Evolutionary conservation across 371 early-diverging fungal genomes (phyloP).

Genomic region (Paraphysoderma sedebokerense): DNA sequence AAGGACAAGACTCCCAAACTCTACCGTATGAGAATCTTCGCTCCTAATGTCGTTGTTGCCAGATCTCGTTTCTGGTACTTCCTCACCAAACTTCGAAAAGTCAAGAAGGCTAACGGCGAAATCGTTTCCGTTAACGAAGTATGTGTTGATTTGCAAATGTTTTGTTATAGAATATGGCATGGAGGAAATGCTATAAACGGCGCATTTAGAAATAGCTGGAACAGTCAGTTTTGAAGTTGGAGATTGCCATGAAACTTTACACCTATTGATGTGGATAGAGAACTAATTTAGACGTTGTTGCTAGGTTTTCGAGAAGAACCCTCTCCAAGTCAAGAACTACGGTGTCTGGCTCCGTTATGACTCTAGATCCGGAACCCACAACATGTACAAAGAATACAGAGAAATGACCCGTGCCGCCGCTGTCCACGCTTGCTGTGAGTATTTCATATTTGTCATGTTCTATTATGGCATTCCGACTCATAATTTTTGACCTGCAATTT

Average conservation of each 20-base stretch:
- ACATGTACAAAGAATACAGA: constrained; percentile 99
- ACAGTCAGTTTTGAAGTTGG: neutral
- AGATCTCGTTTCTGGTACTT: constrained; percentile 99
- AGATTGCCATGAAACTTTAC: too few species aligned
- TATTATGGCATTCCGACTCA: neutral
- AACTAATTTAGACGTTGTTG: neutral
- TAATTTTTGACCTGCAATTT: neutral
- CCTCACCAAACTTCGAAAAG: constrained; percentile 95
- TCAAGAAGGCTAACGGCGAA: constrained; percentile 96
- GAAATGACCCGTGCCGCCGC: constrained; percentile 88
- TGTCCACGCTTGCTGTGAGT: constrained; percentile 76
- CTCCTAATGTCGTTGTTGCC: constrained; percentile 96
- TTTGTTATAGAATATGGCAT: too few species aligned
- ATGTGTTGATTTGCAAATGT: neutral
- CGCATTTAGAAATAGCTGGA: neutral
- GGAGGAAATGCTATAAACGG: too few species aligned
- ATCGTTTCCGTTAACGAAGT: constrained; percentile 94
- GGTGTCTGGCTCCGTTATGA: constrained; percentile 99
- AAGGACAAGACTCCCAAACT: constrained; percentile 89
- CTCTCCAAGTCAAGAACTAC: constrained; percentile 93
- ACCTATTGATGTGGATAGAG: neutral
- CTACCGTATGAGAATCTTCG: constrained; percentile 97
- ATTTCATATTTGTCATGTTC: constrained; percentile 2
- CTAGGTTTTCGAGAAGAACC: constrained; percentile 88
- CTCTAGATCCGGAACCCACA: constrained; percentile 98